Evolutionary conservation across 257 asterid species (phyloP).

Genomic region (Solanum sitiens): DNA sequence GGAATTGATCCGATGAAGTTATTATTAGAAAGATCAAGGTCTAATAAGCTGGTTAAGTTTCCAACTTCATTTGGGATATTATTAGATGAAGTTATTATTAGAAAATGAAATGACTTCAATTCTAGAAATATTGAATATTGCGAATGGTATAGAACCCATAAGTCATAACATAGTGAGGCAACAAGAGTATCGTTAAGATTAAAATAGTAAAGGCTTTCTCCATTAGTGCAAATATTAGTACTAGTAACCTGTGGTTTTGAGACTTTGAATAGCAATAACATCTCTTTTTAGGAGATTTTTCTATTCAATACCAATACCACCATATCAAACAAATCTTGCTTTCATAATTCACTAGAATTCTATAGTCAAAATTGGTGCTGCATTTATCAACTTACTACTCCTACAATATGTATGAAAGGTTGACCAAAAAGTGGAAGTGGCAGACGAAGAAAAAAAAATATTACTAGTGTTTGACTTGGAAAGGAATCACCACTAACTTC

Average conservation of each 20-base stretch:
- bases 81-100: no score
- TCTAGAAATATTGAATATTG: background rate
- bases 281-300: background rate
- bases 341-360: background rate
- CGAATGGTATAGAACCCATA: background rate
- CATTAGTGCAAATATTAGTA: background rate
- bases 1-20: no score
- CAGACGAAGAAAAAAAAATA: background rate
- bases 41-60: background rate
- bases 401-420: background rate
- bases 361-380: background rate
- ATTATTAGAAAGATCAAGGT: fast-evolving
- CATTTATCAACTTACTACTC: background rate
- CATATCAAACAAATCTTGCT: background rate
- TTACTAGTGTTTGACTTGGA: background rate
- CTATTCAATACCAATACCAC: background rate
- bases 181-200: background rate
- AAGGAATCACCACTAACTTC: background rate
- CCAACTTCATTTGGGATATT: background rate
- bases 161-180: background rate
- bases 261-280: background rate
- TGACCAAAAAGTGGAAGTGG: background rate
- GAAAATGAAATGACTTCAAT: no score
- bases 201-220: background rate
- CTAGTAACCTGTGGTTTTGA: background rate